Base-by-base conservation (phyloP, 1,139 yeast species). In the Geotrichum reessii region DNA sequence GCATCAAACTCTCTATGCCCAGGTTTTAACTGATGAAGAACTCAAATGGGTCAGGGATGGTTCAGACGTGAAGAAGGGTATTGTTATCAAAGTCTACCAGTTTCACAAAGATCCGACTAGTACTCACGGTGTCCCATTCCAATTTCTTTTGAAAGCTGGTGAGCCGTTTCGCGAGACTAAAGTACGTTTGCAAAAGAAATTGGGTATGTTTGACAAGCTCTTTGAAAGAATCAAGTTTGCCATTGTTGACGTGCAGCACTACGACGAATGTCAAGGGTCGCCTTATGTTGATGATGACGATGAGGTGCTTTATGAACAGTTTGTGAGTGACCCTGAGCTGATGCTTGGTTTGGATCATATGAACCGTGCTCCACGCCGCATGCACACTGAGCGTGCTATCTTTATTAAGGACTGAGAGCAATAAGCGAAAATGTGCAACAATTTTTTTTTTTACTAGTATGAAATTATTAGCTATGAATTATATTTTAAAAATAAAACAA, bases 101-200 rank as follows among this genome's bases (percentile, higher is more conserved):
- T 93, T 86, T 74, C 81, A 86, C 70, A 87, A 86, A 66, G 89
- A 84, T 53, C 79, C 86, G 22, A 78, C 78, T 51, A 81, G 84
- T 63, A 78, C 83, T 22, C 99, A 95, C 70, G 95, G 98, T n/a
- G 78, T 87, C 42, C 97, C 99, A 6, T 93, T 93, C 70, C 75
- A 87, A 25, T 87, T 93, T 68, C 81, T 84, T 14, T 73, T 89
- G 8, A 64, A 66, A 40, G 65, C 68, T 8, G 72, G 78, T 22
- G 99, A 95, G 70, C 73, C 74, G 52, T 81, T 88, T 57, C 68
- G 71, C 2, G 84, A 81, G n/a, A 85, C 96, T 1, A 85, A 80
- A 66, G 78, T 75, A 28, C 81, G 99, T 62, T 75, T 93, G 62
- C 86, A 87, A 67, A 78, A 78, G 64, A 74, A 75, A 47, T 71